phyloP scores from a whole-genome alignment of 768 basidiomycete species.

The Dacryopinax spathularia region DNA sequence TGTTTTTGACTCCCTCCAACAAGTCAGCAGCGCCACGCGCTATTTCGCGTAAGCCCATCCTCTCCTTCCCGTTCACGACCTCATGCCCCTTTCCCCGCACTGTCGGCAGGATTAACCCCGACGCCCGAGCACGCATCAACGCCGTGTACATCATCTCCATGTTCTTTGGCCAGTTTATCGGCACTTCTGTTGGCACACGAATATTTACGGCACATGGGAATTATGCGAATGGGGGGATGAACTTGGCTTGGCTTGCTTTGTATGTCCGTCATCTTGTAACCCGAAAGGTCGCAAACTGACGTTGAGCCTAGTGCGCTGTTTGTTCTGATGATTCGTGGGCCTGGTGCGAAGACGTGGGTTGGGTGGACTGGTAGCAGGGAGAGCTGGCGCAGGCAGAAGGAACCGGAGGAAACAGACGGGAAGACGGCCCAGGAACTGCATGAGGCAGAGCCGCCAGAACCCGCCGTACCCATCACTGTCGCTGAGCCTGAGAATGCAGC shows the following conservation, averaged over 20 bases:
- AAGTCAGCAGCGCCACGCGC: constrained; percentile 48
- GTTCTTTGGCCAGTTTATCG: constrained; percentile 72
- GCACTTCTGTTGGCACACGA: constrained; percentile 57
- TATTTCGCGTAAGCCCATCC: constrained; percentile 36
- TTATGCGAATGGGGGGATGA: not conserved
- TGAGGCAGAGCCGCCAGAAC: not conserved
- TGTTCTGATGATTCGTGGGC: not conserved
- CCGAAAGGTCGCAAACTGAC: not conserved
- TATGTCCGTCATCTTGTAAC: not conserved
- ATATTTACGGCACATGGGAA: constrained; percentile 32
- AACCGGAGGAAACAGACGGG: not conserved
- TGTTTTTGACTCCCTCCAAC: constrained; percentile 55
- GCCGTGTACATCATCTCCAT: constrained; percentile 51
- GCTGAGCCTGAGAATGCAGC: not conserved
- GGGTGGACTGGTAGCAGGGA: not conserved
- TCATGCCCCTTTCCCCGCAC: too few species aligned
- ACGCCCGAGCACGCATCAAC: constrained; percentile 57
- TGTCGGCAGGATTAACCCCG: constrained; percentile 23
- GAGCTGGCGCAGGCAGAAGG: not conserved
- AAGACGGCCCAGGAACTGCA: not conserved
- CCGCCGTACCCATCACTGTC: not conserved
- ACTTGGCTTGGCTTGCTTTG: not conserved
- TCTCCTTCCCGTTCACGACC: not conserved
- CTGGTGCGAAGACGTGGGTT: not conserved
- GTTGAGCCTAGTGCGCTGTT: not conserved